Evolutionary conservation across 2,329 filamentous ascomycete genomes (phyloP), one percentile per base, ranked within the genome.

Genomic region (Trichothecium roseum): DNA sequence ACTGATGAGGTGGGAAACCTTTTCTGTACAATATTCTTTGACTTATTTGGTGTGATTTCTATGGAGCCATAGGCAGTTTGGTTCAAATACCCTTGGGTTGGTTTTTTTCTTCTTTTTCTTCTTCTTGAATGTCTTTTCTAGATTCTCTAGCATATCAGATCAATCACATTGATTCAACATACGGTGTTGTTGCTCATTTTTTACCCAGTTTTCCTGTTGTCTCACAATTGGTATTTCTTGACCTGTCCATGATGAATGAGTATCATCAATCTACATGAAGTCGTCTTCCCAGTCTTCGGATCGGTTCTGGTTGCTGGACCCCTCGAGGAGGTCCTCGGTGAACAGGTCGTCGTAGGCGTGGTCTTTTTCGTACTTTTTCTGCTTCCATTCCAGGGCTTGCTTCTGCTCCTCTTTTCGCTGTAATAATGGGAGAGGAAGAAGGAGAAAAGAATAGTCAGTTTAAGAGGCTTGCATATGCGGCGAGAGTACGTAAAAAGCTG

Each of bases 311-410:
- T 98, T 98, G 63, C 81, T 94, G 37, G 78, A 77, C 16, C 59
- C 63, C 30, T 77, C 77, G 64, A 94, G 70, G 48, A 83, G 81
- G 39, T 94, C 84, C 36, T 93, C 86, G 4, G 74, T 77, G 57
- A 94, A 87, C 36, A 95, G 60, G 32, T 94, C 87, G 54, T 96
- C 91, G 57, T 98, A 98, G 2, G 88, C 89, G 61, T 98, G 89
- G n/a, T 94, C 87, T 62, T 91, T 91, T 60, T 94, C 85, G 71
- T 79, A 94, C 58, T 93, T 93, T 62, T 89, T 75, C 59, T 93
- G 81, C 59, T 85, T 83, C 44, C 85, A 73, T 64, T 95, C 85
- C 57, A 86, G 81, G 34, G 78, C 74, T 32, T 87, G 55, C 27
- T 67, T 66, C 0, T 74, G 76, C 49, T 91, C 84, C 55, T 88